phyloP scores from a whole-genome alignment of 768 basidiomycete genomes.

The Gymnopilus dilepis region DNA sequence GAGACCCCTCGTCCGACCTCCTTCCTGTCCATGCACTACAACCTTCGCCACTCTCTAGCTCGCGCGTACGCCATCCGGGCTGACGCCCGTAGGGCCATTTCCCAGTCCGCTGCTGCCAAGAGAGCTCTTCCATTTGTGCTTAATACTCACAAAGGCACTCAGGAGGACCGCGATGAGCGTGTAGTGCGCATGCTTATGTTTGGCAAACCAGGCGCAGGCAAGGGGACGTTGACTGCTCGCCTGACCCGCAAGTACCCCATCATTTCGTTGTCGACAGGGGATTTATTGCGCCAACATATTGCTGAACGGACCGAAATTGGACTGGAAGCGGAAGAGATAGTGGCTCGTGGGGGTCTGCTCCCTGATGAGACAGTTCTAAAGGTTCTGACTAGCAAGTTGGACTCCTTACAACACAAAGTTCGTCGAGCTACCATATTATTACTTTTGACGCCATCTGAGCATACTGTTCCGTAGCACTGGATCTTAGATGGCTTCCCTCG shows the following conservation, averaged over 20 bases:
- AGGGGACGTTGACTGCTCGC: conserved; percentile 81
- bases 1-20: conserved; percentile 8
- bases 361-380: conserved; percentile 83
- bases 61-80: conserved; percentile 19
- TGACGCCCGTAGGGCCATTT: conserved; percentile 30
- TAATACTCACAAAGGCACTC: conserved; percentile 44
- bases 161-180: conserved; percentile 43
- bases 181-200: conserved; percentile 74
- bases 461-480: conserved; percentile 66
- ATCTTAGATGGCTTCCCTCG: conserved; percentile 93
- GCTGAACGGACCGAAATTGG: conserved; percentile 77
- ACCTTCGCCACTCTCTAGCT: conserved; percentile 21
- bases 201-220: conserved; percentile 83
- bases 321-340: conserved; percentile 73
- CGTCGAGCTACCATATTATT: conserved; percentile 13
- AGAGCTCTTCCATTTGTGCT: conserved; percentile 60
- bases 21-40: conserved; percentile 25
- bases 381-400: conserved; percentile 75
- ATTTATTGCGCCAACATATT: conserved; percentile 86
- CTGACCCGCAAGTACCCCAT: conserved; percentile 85
- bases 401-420: conserved; percentile 69
- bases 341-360: conserved; percentile 77
- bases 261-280: conserved; percentile 79
- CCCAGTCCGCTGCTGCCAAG: conserved; percentile 35
- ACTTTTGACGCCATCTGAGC: conserved; percentile 2